Base-by-base conservation (phyloP, 1,284 basidiomycete species). In the Boletus sp. region DNA sequence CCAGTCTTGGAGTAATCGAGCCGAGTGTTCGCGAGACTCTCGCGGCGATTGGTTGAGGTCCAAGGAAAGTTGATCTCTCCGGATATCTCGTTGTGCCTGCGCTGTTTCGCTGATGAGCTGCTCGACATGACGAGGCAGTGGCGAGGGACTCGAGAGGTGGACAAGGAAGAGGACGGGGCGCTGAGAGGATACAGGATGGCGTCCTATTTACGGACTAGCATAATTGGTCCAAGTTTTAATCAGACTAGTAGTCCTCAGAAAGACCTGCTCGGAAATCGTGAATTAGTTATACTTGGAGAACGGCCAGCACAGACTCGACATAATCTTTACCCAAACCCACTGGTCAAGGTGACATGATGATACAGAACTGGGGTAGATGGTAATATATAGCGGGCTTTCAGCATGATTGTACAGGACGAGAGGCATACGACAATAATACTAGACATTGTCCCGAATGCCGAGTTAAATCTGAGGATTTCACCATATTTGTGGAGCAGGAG, bases 401-500 rank as follows among this genome's bases (percentile, higher is more conserved):
- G 35, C 37, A 46, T 46, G 53, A 49, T 53, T 57, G 42, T 60
- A 65, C 62, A 58, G 29, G 43, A 50, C n/a, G 48, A 40, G 17
- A 45, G 30, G 34, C 51, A 67, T 64, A 66, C 39, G 32, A 48
- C 43, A 55, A 46, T 34, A 48, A 48, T 42, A 64, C 51, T 58
- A 44, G 48, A 57, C 40, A 33, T 19, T 30, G 55, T 27, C 23
- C 34, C 37, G 23, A 49, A 48, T 23, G 45, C 29, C 41, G 44
- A 26, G 30, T 32, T 10, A 29, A 33, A 36, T 29, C 38, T 32
- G 34, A 19, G 19, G 19, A 41, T 20, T 47, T 57, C 39, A 88
- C 85, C 85, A 88, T 49, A 88, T 88, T 63, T 86, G 84, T 36
- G 80, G 76, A 22, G 78, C 73, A 48, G 80, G 72, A 3, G 82